Evolutionary conservation across 2,329 filamentous ascomycete species (phyloP).

Genomic region (Fusarium redolens): DNA sequence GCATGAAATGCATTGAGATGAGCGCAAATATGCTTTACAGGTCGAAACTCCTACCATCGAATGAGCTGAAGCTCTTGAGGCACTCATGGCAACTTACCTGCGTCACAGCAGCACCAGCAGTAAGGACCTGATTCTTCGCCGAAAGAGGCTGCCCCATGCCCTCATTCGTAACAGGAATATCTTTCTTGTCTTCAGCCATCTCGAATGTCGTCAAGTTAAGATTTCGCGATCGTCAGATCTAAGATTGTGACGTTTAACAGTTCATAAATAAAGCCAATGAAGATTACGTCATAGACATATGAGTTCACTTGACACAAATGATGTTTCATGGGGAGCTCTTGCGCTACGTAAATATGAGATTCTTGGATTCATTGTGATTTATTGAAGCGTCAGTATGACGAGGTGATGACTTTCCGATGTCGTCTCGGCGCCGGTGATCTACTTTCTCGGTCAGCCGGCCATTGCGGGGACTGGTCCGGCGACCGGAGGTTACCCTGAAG

Average conservation of each 20-base stretch:
- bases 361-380: not conserved
- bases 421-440: slow-evolving; percentile 16
- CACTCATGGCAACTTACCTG: slow-evolving; percentile 56
- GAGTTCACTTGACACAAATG: too few species aligned
- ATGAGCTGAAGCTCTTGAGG: not conserved
- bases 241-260: not conserved
- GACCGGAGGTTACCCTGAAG: slow-evolving; percentile 13
- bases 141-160: slow-evolving; percentile 61
- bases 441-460: slow-evolving; percentile 2
- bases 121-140: slow-evolving; percentile 67
- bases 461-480: not conserved
- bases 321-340: not conserved
- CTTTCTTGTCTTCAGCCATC: not conserved
- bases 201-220: slow-evolving; percentile 8
- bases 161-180: slow-evolving; percentile 35
- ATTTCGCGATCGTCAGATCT: slow-evolving; percentile 12
- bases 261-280: not conserved
- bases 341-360: not conserved
- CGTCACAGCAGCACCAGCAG: slow-evolving; percentile 69
- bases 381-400: slow-evolving; percentile 36
- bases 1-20: slow-evolving; percentile 90
- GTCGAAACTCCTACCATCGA: slow-evolving; percentile 68
- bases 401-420: slow-evolving; percentile 11
- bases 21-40: slow-evolving; percentile 80
- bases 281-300: slow-evolving; percentile 32